Conservation (phyloP, 1,284 basidiomycete genomes). For the Trichosporon faecale region DNA sequence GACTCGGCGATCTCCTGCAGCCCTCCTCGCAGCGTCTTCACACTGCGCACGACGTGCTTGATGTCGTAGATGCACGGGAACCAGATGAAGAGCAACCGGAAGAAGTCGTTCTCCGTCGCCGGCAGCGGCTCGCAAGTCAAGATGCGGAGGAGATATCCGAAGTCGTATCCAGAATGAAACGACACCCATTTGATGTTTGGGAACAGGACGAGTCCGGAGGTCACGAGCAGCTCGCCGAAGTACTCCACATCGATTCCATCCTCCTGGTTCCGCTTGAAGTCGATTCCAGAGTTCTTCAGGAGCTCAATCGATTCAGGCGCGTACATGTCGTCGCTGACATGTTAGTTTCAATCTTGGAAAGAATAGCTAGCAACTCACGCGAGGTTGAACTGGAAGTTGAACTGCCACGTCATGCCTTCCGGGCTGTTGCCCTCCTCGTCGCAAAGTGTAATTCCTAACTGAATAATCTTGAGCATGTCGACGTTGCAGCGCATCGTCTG, state of each 20-base stretch:
- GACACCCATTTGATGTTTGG: constrained; percentile 95
- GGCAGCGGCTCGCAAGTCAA: constrained; percentile 86
- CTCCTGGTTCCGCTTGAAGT: constrained; percentile 89
- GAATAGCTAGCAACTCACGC: constrained; percentile 67
- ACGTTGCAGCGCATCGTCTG: constrained; percentile 99
- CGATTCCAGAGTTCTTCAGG: constrained; percentile 89
- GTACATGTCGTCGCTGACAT: constrained; percentile 87
- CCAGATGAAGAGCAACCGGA: constrained; percentile 83
- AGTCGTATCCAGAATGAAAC: constrained; percentile 99
- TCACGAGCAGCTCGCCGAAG: constrained; percentile 96
- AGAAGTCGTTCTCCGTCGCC: constrained; percentile 84
- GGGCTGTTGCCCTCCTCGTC: constrained; percentile 91
- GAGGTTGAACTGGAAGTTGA: constrained; percentile 94
- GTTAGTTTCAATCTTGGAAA: neutral
- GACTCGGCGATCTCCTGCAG: constrained; percentile 95
- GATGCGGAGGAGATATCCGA: constrained; percentile 96
- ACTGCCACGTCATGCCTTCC: constrained; percentile 95
- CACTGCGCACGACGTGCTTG: constrained; percentile 88
- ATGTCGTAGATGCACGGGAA: constrained; percentile 97
- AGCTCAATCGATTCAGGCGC: constrained; percentile 95
- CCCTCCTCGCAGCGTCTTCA: constrained; percentile 88
- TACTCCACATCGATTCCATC: constrained; percentile 89
- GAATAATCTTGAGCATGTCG: constrained; percentile 95
- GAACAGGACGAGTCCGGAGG: constrained; percentile 85
- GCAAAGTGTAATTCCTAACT: constrained; percentile 90